Base-by-base conservation (phyloP, 2,329 filamentous ascomycete species). In the Calonectria pseudoreteaudii region DNA sequence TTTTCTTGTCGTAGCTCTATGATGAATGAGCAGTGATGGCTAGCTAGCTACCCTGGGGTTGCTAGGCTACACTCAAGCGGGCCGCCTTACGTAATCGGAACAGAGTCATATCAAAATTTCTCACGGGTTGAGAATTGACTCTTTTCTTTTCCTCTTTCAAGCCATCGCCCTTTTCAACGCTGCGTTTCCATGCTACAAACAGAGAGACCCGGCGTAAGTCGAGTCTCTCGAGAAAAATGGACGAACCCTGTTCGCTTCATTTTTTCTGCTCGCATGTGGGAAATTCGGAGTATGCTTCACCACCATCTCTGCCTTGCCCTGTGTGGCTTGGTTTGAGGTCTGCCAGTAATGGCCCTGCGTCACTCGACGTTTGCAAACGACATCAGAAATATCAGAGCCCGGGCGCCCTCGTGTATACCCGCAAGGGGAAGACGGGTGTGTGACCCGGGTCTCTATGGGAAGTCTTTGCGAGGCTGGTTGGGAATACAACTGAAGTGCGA, bases 221-320 rank as follows among this genome's bases (percentile, higher is more conserved):
- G 36, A 66, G 72, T 71, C 68, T 82, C 76, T 81, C 76, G 66
- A 28, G 60, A 10, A 64, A 31, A 9, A 64, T 28, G 14, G 28
- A 66, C 68, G 70, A 78, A 87, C 53, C 52, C 30, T 38, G 28
- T 44, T 70, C 52, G 50, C 50, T 36, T 34, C 1, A 56, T 14
- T 67, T 60, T 60, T n/a, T 50, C 2, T 52, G 9, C 66, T 76
- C 26, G 94, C 95, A 96, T 95, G 95, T 96, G 94, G 95, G 94
- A 97, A 97, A 97, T 96, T 97, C 94, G 94, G 95, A 97, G 95
- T 94, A 97, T 93, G 96, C 94, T 96, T 94, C 95, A 83, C 78
- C 70, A 75, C 82, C 84, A 82, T 77, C 81, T 84, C 41, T 72
- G 41, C 60, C 60, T 34, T 14, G 28, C 28, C 28, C 60, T 70